These are phyloP conservation scores for Tuctoria greenei DNA, from an alignment of 176 grass and related monocot species.

Conservation along the genomic window DNA sequence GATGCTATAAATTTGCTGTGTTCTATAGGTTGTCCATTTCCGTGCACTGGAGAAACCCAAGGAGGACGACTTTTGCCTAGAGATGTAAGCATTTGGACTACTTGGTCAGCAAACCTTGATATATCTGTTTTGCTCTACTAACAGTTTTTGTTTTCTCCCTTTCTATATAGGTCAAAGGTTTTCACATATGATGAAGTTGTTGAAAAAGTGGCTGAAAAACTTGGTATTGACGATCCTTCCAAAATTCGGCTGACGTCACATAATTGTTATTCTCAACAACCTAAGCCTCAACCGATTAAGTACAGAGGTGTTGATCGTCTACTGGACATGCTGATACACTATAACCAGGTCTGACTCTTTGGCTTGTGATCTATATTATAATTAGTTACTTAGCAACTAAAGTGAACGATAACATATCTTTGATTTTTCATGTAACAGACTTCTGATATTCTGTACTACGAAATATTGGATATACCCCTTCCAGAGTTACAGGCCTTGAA, in stretches of 20 bases:
- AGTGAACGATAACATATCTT: conserved; percentile 31
- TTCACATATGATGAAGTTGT: conserved; percentile 95
- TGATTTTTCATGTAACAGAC: conserved; percentile 58
- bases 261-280: conserved; percentile 98
- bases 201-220: conserved; percentile 84
- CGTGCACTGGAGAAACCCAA: conserved; percentile 93
- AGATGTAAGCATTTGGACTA: conserved; percentile 68
- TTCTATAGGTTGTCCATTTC: conserved; percentile 90
- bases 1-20: conserved; percentile 26
- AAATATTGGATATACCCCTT: conserved; percentile 95
- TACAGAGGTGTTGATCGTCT: conserved; percentile 85
- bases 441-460: conserved; percentile 98
- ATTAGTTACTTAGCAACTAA: conserved; percentile 8
- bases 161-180: conserved; percentile 74
- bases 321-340: conserved; percentile 90
- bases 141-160: conserved; percentile 22
- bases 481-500: conserved; percentile 96
- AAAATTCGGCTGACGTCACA: conserved; percentile 99
- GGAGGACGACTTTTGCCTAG: conserved; percentile 89
- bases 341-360: conserved; percentile 74
- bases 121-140: conserved; percentile 10
- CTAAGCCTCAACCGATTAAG: conserved; percentile 98
- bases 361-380: conserved; percentile 6
- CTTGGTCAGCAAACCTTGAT: conserved; percentile 7
- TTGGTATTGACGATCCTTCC: conserved; percentile 81